phyloP scores from a whole-genome alignment of 768 basidiomycete genomes.

The Collybiopsis confluens region DNA sequence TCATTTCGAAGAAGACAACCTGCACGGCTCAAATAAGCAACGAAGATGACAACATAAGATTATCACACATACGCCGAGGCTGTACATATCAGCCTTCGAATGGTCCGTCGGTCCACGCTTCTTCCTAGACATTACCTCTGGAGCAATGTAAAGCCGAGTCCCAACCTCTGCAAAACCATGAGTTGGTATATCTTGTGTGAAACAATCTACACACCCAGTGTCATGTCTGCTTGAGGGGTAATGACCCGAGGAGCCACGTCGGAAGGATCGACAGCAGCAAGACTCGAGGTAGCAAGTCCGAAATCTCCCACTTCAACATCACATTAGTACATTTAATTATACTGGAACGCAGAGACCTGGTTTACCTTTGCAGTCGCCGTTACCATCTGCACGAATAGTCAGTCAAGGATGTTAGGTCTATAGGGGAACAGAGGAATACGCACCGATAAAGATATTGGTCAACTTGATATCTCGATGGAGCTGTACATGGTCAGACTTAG shows the following conservation, averaged over 20 bases:
- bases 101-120: constrained; percentile 64
- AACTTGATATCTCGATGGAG: constrained; percentile 88
- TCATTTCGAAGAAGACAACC: constrained; percentile 99
- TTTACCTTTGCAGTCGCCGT: constrained; percentile 77
- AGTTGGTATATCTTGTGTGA: no score
- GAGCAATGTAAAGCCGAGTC: constrained; percentile 88
- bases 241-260: constrained; percentile 48
- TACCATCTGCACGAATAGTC: constrained; percentile 50
- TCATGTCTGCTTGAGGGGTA: constrained; percentile 62
- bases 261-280: constrained; percentile 74
- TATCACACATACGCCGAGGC: constrained; percentile 65
- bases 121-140: constrained; percentile 71
- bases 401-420: not conserved
- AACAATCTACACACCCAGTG: constrained; percentile 46
- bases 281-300: constrained; percentile 80
- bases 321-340: not conserved
- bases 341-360: not conserved
- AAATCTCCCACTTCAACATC: constrained; percentile 76
- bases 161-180: constrained; percentile 62
- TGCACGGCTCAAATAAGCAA: constrained; percentile 22
- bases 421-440: constrained; percentile 14
- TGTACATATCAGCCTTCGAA: constrained; percentile 91
- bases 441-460: constrained; percentile 92
- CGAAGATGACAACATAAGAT: not conserved
- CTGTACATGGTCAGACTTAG: constrained; percentile 20